Evolutionary conservation across 148 eudicot genomes (phyloP), one percentile per base, ranked within the genome.

Genomic region (Vaccinium corymbosum): DNA sequence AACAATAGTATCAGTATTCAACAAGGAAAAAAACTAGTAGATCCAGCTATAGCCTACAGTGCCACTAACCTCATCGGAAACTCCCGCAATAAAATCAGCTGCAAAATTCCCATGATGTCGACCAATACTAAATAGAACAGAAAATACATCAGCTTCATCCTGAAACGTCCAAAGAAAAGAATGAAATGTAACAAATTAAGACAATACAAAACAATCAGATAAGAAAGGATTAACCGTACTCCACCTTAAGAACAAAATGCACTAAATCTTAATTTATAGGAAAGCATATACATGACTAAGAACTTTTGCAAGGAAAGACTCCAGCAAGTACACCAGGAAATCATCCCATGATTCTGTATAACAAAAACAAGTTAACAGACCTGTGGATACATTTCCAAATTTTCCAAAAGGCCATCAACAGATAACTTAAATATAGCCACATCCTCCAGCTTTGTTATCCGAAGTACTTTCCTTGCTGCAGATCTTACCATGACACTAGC

Each of bases 81-180:
- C 87, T 74, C 89, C 91, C 64, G 86, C 81, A 49, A 90, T 62
- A 38, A 89, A 77, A 56, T 88, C 87, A 82, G 85, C 90, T 80
- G 92, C 93, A 91, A 85, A 90, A 52, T 83, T 84, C n/a, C 91
- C 94, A 89, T 94, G 94, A 83, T 66, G 83, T 83, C 87, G 95
- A 75, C 95, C 98, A 77, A 92, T 81, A 82, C 76, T 82, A 81
- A 90, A 90, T 50, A 94, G 75, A 82, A 88, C 88, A 73, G 84
- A 83, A 78, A 93, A 91, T 80, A 90, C 66, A 84, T 90, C 90
- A 74, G 87, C 94, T 91, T 95, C 98, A 88, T 91, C 94, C 98
- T 95, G 95, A 56, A 87, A 86, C 77, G 56, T 64, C 79, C n/a
- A 75, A 70, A 25, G 84, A 81, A 78, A 53, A 79, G 66, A 84